Base-by-base conservation (phyloP, 1,284 basidiomycete genomes). In the Malassezia caprae region DNA sequence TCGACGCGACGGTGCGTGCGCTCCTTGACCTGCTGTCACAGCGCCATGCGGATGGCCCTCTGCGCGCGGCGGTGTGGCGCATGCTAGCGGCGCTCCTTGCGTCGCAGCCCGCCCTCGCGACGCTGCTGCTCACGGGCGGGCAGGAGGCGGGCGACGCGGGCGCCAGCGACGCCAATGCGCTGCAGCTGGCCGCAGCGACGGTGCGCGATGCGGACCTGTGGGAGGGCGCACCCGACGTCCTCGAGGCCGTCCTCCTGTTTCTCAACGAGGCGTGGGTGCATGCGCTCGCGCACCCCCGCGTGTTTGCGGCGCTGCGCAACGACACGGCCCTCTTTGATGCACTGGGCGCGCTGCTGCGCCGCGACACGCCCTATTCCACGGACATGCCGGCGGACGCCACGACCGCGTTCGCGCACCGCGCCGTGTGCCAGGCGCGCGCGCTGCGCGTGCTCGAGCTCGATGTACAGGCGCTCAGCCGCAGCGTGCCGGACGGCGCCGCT, bases 91-190 rank as follows among this genome's bases (percentile, higher is more conserved):
- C 87, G 12, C 84, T 88, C 3, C 83, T 90, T 19, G 84, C 88
- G 60, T 85, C 84, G 53, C 89, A 93, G 68, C 89, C 90, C 1
- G 88, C 90, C 0, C 79, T 94, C 5, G 88, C 88, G 0, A 81
- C 82, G 41, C 79, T 94, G 15, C 84, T 93, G 55, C 82, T 89
- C 48, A 83, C 82, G 0, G 90, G 84, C 2, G 80, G 81, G 82
- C 74, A 81, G 79, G 53, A 77, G 79, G 31, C 80, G 42, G 24
- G 48, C 49, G 28, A 53, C 54, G 39, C 11, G 40, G 43, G 46
- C 59, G 27, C 53, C 62, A n/a, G 46, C 63, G 53, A 41, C 66
- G 60, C 47, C 15, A 73, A 69, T 0, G 69, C 71, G 0, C 60
- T 79, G 35, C 71, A 72, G 48, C 65, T 74, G 21, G 88, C 87